These are phyloP conservation scores for Cystoderma amianthinum DNA, from an alignment of 768 basidiomycete species.

Conservation along the genomic window DNA sequence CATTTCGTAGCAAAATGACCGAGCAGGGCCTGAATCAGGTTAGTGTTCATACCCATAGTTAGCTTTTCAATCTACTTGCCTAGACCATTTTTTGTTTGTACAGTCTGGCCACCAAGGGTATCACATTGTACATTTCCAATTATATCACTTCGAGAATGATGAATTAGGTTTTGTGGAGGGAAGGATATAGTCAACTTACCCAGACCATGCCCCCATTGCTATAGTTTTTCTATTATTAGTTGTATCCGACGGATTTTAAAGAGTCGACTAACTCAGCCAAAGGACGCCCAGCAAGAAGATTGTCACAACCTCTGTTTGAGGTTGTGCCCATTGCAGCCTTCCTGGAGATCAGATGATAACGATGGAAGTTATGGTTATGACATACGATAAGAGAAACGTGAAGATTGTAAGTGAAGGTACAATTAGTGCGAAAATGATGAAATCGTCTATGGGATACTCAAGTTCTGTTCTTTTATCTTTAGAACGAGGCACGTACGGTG, in stretches of 20 bases:
- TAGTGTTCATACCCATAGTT: slow-evolving; percentile 6
- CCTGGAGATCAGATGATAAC: slow-evolving; percentile 30
- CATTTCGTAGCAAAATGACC: slow-evolving; percentile 70
- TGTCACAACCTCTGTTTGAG: slow-evolving; percentile 49
- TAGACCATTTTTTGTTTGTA: slow-evolving; percentile 43
- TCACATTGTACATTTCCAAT: slow-evolving; percentile 63
- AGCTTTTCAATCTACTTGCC: too few relatives aligned
- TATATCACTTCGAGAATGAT: slow-evolving; percentile 45
- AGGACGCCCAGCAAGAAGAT: slow-evolving; percentile 51
- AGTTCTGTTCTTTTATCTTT: neutral
- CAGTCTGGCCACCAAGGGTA: slow-evolving; percentile 29
- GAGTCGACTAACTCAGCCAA: slow-evolving; percentile 65
- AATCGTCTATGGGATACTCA: slow-evolving; percentile 43
- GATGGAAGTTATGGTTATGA: slow-evolving; percentile 3
- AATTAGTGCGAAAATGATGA: slow-evolving; percentile 62
- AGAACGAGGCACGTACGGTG: slow-evolving; percentile 40
- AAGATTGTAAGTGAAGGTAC: slow-evolving; percentile 63
- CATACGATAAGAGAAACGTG: slow-evolving; percentile 51
- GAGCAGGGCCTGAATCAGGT: slow-evolving; percentile 38
- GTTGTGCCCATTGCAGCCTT: slow-evolving; percentile 58
- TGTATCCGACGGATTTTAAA: too few relatives aligned
- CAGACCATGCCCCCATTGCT: slow-evolving; percentile 76
- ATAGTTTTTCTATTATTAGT: slow-evolving; percentile 5
- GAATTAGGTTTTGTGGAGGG: slow-evolving; percentile 3
- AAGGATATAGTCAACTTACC: slow-evolving; percentile 30